Percentiles rank a stretch among this genome's conserved stretches.
These are phyloP conservation scores for Sarcomyxa edulis DNA, from an alignment of 768 basidiomycete genomes.

Conservation along the genomic window DNA sequence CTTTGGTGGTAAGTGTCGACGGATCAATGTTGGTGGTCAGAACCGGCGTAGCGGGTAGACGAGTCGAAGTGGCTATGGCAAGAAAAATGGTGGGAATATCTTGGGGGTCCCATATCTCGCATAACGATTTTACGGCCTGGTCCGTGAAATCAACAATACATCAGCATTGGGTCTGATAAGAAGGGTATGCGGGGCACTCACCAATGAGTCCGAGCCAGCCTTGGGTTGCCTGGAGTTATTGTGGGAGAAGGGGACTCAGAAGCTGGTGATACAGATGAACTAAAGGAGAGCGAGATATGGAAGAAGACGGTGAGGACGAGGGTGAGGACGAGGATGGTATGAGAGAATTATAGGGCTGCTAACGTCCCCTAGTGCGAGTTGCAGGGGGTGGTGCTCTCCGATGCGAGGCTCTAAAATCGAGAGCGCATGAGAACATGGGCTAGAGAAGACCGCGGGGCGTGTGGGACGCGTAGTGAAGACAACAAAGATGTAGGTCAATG, in stretches of 20 bases:
- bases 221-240: slow-evolving; percentile 21
- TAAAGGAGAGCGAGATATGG: too few species aligned
- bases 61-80: too few species aligned
- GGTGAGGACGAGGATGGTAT: slow-evolving; percentile 31
- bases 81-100: slow-evolving; percentile 62
- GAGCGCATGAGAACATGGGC: too few species aligned
- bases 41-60: too few species aligned
- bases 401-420: too few species aligned
- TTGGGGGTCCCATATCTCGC: slow-evolving; percentile 77
- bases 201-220: slow-evolving; percentile 48
- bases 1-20: too few species aligned
- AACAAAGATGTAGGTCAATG: too few species aligned
- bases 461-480: too few species aligned
- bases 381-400: too few species aligned
- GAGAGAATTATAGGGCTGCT: slow-evolving; percentile 71
- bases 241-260: slow-evolving; percentile 32
- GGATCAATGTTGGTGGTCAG: too few species aligned
- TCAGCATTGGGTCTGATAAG: too few species aligned
- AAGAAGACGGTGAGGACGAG: slow-evolving; percentile 37
- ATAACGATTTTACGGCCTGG: slow-evolving; percentile 72
- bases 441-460: too few species aligned
- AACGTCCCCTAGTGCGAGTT: slow-evolving; percentile 64
- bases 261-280: slow-evolving; percentile 45
- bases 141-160: slow-evolving; percentile 33
- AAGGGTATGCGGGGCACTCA: slow-evolving; percentile 35